phyloP scores from a whole-genome alignment of 306 rosid species.

The Trichosanthes cucumerina region DNA sequence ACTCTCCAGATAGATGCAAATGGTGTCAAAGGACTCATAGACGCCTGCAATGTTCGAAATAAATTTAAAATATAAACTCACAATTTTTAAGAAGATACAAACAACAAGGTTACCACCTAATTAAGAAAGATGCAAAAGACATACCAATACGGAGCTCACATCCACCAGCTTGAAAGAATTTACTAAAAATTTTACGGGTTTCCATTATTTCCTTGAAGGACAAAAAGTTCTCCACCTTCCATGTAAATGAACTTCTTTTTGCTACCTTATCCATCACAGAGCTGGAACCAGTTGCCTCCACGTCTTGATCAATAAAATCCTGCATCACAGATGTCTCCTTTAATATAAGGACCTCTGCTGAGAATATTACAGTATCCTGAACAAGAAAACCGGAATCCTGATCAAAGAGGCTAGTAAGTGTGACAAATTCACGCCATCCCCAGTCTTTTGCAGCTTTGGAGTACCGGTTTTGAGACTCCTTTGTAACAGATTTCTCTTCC shows the following conservation, averaged over 20 bases:
- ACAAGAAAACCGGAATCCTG: slow-evolving; percentile 98
- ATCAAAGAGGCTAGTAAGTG: slow-evolving; percentile 97
- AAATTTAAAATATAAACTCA: slow-evolving; percentile 1
- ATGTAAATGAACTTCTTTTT: slow-evolving; percentile 80
- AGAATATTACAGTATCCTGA: slow-evolving; percentile 91
- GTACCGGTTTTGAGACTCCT: slow-evolving; percentile 99
- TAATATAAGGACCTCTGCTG: slow-evolving; percentile 95
- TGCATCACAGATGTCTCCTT: slow-evolving; percentile 89
- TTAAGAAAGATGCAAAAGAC: slow-evolving; percentile 23
- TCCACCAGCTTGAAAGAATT: slow-evolving; percentile 99
- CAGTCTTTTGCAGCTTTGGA: slow-evolving; percentile 99
- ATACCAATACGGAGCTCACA: slow-evolving; percentile 98
- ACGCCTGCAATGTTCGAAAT: slow-evolving; percentile 47
- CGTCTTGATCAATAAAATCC: slow-evolving; percentile 59
- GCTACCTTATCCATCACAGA: slow-evolving; percentile 35
- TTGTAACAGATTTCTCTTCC: slow-evolving; percentile 94
- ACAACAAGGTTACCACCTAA: slow-evolving; percentile 14
- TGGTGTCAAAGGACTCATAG: slow-evolving; percentile 95
- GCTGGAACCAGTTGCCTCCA: slow-evolving; percentile 36
- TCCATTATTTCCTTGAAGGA: slow-evolving; percentile 98
- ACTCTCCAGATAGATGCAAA: slow-evolving; percentile 96
- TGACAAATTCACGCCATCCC: slow-evolving; percentile 99
- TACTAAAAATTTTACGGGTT: slow-evolving; percentile 94
- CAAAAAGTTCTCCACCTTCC: slow-evolving; percentile 98
- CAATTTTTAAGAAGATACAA: slow-evolving; percentile 15